A percentile compares a stretch with the other conserved stretches of the same genome.
Conservation (phyloP, 2,329 filamentous ascomycete genomes). For the Penicillium verrucosum region DNA sequence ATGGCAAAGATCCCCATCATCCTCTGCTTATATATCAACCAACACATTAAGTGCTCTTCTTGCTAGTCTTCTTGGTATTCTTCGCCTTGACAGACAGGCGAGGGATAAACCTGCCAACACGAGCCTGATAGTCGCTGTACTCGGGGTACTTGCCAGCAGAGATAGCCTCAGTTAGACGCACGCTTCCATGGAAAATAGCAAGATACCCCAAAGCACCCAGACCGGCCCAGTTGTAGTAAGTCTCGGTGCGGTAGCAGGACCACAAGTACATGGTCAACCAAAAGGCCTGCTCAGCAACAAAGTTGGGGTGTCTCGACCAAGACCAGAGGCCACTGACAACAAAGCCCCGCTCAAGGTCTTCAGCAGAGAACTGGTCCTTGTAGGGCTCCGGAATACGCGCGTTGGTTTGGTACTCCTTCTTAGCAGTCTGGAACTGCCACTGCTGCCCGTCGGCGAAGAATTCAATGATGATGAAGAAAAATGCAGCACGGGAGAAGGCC, state of each 20-base stretch:
- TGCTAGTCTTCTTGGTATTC: constrained; percentile 22
- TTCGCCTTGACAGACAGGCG: constrained; percentile 36
- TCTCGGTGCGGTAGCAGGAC: constrained; percentile 71
- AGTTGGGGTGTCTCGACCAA: constrained; percentile 90
- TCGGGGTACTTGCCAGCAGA: constrained; percentile 81
- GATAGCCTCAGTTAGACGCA: constrained; percentile 79
- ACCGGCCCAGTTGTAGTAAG: constrained; percentile 73
- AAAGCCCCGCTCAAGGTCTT: constrained; percentile 87
- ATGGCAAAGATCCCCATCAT: background rate
- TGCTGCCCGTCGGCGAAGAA: constrained; percentile 88
- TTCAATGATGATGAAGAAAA: constrained; percentile 62
- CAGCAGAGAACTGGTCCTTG: constrained; percentile 56
- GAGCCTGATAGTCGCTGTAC: constrained; percentile 77
- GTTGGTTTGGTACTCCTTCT: constrained; percentile 68
- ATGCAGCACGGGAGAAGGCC: constrained; percentile 54
- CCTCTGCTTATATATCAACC: background rate
- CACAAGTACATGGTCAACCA: constrained; percentile 89
- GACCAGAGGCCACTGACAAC: constrained; percentile 79
- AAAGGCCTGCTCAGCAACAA: constrained; percentile 83
- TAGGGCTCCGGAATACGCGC: constrained; percentile 63
- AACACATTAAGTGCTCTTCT: constrained; percentile 20
- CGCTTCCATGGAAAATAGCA: constrained; percentile 83
- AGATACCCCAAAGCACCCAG: constrained; percentile 68
- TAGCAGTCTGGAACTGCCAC: constrained; percentile 84
- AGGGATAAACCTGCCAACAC: constrained; percentile 82